Conservation (phyloP, 2,329 filamentous ascomycete genomes). For the Cladorrhinum sp. region DNA sequence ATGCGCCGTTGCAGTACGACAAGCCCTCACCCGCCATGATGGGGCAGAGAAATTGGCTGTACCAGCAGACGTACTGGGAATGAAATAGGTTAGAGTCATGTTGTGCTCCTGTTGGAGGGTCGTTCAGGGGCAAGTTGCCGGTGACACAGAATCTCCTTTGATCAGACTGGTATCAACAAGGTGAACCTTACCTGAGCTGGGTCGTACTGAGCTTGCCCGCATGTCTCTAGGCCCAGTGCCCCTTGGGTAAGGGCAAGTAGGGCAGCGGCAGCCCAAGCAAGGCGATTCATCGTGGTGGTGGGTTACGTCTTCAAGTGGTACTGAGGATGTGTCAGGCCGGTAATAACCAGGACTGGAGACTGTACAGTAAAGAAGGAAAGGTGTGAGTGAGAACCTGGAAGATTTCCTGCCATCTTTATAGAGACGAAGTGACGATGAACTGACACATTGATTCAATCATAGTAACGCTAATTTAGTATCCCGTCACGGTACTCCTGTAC, state of each 20-base stretch:
- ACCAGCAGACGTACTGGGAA: conserved; percentile 32
- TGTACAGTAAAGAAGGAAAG: background rate
- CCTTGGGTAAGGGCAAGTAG: conserved; percentile 17
- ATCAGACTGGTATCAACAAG: too few species aligned
- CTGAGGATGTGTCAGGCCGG: too few species aligned
- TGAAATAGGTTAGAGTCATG: conserved; percentile 8
- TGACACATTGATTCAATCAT: background rate
- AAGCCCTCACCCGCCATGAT: conserved; percentile 34
- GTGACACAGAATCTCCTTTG: background rate
- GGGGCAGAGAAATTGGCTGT: conserved; percentile 34
- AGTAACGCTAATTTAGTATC: background rate
- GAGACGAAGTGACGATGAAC: background rate
- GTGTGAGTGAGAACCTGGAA: background rate
- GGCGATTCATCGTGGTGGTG: conserved; percentile 18
- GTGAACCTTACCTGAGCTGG: conserved; percentile 22
- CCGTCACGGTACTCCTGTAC: background rate
- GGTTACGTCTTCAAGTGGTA: background rate
- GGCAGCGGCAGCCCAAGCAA: conserved; percentile 14
- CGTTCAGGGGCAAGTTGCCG: background rate
- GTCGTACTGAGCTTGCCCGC: conserved; percentile 27
- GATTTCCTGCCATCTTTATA: background rate
- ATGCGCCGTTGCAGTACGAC: conserved; percentile 34
- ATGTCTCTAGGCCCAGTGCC: conserved; percentile 20
- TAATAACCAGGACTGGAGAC: background rate
- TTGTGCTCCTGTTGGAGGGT: background rate